A percentile compares a stretch with the other conserved stretches of the same genome.
phyloP scores from a whole-genome alignment of 2,329 filamentous ascomycete genomes.

The Colletotrichum sp. region DNA sequence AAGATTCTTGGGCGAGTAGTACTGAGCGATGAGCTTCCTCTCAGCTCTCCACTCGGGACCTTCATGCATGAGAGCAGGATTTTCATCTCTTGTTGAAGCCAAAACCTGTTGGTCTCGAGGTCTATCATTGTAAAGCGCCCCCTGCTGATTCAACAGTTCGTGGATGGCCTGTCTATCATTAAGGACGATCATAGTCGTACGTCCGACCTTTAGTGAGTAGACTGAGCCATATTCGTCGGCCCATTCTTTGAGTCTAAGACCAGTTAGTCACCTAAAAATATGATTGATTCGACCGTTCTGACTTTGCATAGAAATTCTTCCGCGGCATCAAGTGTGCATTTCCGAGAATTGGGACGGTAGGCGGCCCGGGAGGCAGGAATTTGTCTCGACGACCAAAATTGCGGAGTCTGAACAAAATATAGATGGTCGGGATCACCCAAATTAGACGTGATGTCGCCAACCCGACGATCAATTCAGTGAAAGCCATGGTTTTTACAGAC shows the following conservation, averaged over 20 bases:
- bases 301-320: slow-evolving; percentile 11
- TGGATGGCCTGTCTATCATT: slow-evolving; percentile 43
- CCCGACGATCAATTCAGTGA: not conserved
- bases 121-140: slow-evolving; percentile 45
- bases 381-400: slow-evolving; percentile 4
- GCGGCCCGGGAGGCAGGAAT: slow-evolving; percentile 33
- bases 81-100: not conserved
- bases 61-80: slow-evolving; percentile 44
- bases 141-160: slow-evolving; percentile 49
- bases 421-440: not conserved
- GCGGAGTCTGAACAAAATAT: not conserved
- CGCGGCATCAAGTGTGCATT: slow-evolving; percentile 35
- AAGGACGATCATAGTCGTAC: slow-evolving; percentile 43
- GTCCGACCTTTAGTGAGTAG: slow-evolving; percentile 46
- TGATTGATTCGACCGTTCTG: not conserved
- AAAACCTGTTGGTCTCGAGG: slow-evolving; percentile 27
- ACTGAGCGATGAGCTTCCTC: slow-evolving; percentile 50
- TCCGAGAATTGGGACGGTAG: slow-evolving; percentile 44
- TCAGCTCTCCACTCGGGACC: slow-evolving; percentile 47
- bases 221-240: slow-evolving; percentile 46
- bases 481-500: not conserved
- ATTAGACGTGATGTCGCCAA: not conserved
- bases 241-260: slow-evolving; percentile 45
- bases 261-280: not conserved
- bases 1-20: slow-evolving; percentile 47